Evolutionary conservation across 2,329 filamentous ascomycete species (phyloP).

Genomic region (Diaporthe capsici): DNA sequence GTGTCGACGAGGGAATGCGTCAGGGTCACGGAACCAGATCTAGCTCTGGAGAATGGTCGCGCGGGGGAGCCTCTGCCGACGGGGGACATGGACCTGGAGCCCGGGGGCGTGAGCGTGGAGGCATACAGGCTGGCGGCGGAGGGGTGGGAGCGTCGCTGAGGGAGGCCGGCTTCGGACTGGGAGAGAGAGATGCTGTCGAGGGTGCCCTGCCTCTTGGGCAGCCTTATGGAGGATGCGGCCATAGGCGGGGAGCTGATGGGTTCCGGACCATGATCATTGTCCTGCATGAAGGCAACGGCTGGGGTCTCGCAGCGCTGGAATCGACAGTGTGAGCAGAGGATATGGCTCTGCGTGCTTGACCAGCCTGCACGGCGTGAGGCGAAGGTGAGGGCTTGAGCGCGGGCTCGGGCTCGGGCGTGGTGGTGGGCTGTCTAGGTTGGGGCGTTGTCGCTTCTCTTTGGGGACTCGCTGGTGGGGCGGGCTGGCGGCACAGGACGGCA

Average conservation of each 20-base stretch:
- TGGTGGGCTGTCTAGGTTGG: background rate
- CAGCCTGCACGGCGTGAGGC: constrained; percentile 9
- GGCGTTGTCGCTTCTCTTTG: background rate
- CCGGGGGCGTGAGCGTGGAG: constrained; percentile 76
- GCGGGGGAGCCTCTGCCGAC: constrained; percentile 71
- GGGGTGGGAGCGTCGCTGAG: constrained; percentile 68
- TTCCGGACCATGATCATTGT: constrained; percentile 41
- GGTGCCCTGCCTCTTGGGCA: constrained; percentile 74
- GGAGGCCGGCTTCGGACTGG: constrained; percentile 66
- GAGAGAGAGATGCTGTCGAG: constrained; percentile 61
- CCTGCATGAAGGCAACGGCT: constrained; percentile 41
- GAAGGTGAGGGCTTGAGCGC: constrained; percentile 14
- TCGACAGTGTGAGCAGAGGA: constrained; percentile 4
- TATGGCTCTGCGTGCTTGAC: constrained; percentile 17
- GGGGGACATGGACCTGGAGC: constrained; percentile 78
- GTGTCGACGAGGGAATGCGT: constrained; percentile 61
- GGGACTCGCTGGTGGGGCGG: background rate
- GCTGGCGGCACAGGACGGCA: background rate
- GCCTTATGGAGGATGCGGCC: constrained; percentile 70
- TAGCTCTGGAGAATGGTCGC: constrained; percentile 69
- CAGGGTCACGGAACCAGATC: constrained; percentile 63
- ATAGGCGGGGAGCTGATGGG: constrained; percentile 67
- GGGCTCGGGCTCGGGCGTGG: constrained; percentile 3
- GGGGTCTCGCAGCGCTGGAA: background rate
- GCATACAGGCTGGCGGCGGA: constrained; percentile 74